Base-by-base conservation (phyloP, 495 filamentous ascomycete species). In the Cenococcum geophilum region DNA sequence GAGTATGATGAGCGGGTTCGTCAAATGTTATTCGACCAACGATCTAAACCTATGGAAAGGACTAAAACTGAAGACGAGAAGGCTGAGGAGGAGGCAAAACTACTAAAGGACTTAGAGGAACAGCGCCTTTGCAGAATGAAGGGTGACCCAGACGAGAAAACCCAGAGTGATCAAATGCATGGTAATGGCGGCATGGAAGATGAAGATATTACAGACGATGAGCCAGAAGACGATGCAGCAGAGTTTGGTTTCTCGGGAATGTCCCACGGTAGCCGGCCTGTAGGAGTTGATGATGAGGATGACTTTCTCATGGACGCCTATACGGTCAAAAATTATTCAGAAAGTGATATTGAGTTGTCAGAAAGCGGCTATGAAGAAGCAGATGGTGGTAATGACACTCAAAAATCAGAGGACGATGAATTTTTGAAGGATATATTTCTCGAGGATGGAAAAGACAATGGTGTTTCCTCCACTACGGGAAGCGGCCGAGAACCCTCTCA, bases 11-110 rank as follows among this genome's bases (percentile, higher is more conserved):
- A 88, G 58, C 78, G 87, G 47, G 76, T 97, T 8, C 85, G 86
- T 56, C 83, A 95, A 71, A 79, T 97, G 73, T 84, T 87, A 1
- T 84, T 84, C 57, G 93, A 97, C 66, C 84, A 87, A 70, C 79
- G 89, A 66, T 88, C 93, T 5, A 80, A 86, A 59, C 93, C 95
- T 14, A 86, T 89, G 10, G 88, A 95, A 60, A 83, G 88, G 49
- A 91, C 90, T 0, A 92, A 96, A 76, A 96, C 95, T 6, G 88
- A 88, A 40, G 92, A 97, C 65, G 92, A 99, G 72, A 88, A 83
- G 71, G 80, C 79, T 8, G 82, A 82, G 65, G 87, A 91, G 69
- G 87, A 89, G 62, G 85, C 88, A 1, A 78, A 83, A 57, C 79
- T 83, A 42, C 71, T 97, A 58, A 87, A 86, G 74, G 82, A 86